These are phyloP conservation scores for Tuber melanosporum DNA, from an alignment of 495 filamentous ascomycete species.

Conservation along the genomic window DNA sequence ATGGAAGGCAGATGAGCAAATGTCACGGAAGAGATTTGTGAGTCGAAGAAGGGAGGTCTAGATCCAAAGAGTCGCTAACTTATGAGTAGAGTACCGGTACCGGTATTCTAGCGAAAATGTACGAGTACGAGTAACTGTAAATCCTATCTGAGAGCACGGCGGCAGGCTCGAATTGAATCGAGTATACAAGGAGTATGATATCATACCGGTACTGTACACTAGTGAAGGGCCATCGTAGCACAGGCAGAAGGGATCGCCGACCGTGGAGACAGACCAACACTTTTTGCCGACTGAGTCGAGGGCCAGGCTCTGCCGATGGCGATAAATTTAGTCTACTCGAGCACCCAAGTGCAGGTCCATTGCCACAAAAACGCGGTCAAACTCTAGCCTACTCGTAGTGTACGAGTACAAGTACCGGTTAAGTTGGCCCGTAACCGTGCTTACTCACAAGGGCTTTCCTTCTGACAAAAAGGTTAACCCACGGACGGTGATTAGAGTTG, in stretches of 20 bases:
- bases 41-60: not conserved
- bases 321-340: not conserved
- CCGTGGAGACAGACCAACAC: not conserved
- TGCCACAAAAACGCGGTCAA: not conserved
- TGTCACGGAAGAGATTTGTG: not conserved
- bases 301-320: not conserved
- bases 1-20: not conserved
- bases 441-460: not conserved
- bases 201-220: not conserved
- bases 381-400: not conserved
- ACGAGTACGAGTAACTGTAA: no score
- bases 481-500: not conserved
- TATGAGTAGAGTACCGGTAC: no score
- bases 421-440: not conserved
- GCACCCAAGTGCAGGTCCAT: not conserved
- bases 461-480: not conserved
- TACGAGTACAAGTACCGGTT: not conserved
- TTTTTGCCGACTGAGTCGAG: not conserved
- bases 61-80: not conserved
- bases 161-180: no score
- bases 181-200: no score
- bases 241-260: not conserved
- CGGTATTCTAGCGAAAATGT: no score
- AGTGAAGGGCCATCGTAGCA: no score
- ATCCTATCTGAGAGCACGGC: no score